Conservation (phyloP, 176 grass and related monocot genomes). For the Juncus inflexus region DNA sequence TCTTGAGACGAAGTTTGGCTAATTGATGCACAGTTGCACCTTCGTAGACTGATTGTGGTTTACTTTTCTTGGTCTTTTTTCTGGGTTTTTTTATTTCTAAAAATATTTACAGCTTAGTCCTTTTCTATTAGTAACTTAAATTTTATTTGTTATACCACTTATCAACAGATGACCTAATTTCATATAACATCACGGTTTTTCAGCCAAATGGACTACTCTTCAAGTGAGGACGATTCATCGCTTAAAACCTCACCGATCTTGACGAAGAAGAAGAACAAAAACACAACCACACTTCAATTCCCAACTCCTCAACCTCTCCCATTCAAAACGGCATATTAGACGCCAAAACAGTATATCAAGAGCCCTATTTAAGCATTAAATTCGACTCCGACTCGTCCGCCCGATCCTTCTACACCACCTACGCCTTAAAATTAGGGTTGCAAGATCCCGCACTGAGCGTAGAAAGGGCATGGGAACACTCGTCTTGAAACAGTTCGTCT, state of each 20-base stretch:
- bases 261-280: constrained; percentile 43
- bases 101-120: no score
- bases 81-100: no score
- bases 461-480: constrained; percentile 64
- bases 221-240: constrained; percentile 57
- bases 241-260: constrained; percentile 48
- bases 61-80: no score
- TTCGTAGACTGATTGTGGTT: no score
- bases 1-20: no score
- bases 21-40: no score
- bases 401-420: constrained; percentile 54
- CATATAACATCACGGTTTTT: background rate
- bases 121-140: no score
- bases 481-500: constrained; percentile 75
- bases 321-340: constrained; percentile 30
- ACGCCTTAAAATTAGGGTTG: constrained; percentile 47
- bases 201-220: constrained; percentile 55
- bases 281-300: constrained; percentile 22
- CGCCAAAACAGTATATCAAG: constrained; percentile 28
- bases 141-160: no score
- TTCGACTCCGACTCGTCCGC: constrained; percentile 63
- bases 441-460: constrained; percentile 58
- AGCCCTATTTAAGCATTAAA: constrained; percentile 54
- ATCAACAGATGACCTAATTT: no score
- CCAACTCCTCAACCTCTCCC: constrained; percentile 10